Evolutionary conservation across 2,329 filamentous ascomycete genomes (phyloP), one percentile per base, ranked within the genome.

Genomic region (Fusarium sp.): DNA sequence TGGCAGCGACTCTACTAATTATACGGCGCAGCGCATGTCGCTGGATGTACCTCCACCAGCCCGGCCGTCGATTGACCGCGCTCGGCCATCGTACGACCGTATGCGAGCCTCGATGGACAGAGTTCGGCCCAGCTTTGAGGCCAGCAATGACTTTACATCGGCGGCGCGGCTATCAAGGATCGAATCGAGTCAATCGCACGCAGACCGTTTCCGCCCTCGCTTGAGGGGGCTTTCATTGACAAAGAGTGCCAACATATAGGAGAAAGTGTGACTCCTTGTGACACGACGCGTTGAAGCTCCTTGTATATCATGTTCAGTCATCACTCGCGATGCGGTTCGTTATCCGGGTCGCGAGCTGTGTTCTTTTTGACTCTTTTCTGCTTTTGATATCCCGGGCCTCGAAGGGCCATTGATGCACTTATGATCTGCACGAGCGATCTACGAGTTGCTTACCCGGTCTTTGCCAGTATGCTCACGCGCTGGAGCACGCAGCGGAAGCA

Each of bases 1-100:
- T 69, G 92, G 93, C 59, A 97, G 93, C 78, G 93, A 97, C 76
- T 94, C 92, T 60, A 97, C 95, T 45, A 93, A 96, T 70, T 96
- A 93, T 75, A 96, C 92, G 22, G 80, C 83, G 45, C 85, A 87
- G 68, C 84, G 88, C 60, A 79, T 82, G 66, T 88, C 88, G 13
- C 74, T 87, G 64, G 88, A 91, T 57, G 74, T 79, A 45, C 61
- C 70, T 42, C 58, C 64, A 38, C 70, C 72, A 43, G 77, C 73
- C 39, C 79, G 85, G 26, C 84, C 83, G 25, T 89, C 88, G 6
- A 81, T 87, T 38, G 90, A 93, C 62, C 84, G 89, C 59, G 83
- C 89, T 6, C 83, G 92, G 64, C 92, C 92, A 36, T 96, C 92
- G n/a, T 96, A 91, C 74, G 94, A 98, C 72, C 87, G 93, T 52